Evolutionary conservation across 768 basidiomycete genomes (phyloP).

Genomic region (Udeniomyces megalosporus): DNA sequence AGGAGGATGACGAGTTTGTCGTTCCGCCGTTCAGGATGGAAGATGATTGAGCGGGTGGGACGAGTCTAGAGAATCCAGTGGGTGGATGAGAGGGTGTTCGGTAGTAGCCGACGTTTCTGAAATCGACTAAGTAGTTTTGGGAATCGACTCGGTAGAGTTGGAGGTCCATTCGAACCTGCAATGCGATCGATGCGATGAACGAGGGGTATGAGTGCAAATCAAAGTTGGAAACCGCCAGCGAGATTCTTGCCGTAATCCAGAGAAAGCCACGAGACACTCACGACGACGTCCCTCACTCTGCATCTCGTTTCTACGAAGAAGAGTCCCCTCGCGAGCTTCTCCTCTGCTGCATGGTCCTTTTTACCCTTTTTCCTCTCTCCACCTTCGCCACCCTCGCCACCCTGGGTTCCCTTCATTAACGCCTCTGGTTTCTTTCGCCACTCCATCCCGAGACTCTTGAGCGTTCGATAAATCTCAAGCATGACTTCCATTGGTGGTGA

Average conservation of each 20-base stretch:
- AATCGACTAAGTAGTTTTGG: conserved; percentile 92
- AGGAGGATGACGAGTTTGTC: not conserved
- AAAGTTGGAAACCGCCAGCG: not conserved
- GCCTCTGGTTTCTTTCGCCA: conserved; percentile 77
- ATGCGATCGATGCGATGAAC: not conserved
- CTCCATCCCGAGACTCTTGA: conserved; percentile 83
- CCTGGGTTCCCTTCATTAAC: too few relatives aligned
- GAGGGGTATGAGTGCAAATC: not conserved
- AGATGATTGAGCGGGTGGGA: too few relatives aligned
- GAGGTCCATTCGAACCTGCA: conserved; percentile 88
- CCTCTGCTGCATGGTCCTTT: conserved; percentile 32
- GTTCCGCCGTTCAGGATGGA: not conserved
- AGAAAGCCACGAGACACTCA: conserved; percentile 32
- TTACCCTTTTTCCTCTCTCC: conserved; percentile 34
- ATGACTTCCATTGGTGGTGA: conserved; percentile 95
- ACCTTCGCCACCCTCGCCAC: too few relatives aligned
- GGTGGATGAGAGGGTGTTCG: conserved; percentile 19
- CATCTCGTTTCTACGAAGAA: conserved; percentile 91
- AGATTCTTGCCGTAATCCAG: too few relatives aligned
- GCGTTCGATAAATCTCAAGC: conserved; percentile 89
- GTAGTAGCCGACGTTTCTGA: conserved; percentile 93
- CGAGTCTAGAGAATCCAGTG: conserved; percentile 46
- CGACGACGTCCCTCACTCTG: conserved; percentile 77
- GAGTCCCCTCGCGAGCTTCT: conserved; percentile 37
- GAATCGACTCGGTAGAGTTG: conserved; percentile 93